phyloP scores from a whole-genome alignment of 1,139 yeast genomes.

The Suhomyces bribrorum region DNA sequence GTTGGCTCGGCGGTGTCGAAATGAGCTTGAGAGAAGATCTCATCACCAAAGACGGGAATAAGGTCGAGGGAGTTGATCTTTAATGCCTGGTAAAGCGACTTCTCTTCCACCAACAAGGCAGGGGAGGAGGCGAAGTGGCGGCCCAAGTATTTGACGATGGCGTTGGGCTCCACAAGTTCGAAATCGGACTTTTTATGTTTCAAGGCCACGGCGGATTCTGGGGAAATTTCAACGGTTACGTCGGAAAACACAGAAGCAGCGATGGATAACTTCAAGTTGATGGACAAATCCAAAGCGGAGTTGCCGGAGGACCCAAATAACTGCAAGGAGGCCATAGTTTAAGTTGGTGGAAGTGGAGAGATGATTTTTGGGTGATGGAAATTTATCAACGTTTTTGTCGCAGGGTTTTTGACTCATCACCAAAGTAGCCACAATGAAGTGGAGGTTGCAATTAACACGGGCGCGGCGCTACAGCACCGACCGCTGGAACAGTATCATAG shows the following conservation, averaged over 20 bases:
- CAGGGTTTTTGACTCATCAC: conserved; percentile 2
- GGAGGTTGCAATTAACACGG: not conserved
- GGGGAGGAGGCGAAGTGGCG: conserved; percentile 41
- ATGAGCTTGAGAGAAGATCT: conserved; percentile 12
- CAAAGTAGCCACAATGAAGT: not conserved
- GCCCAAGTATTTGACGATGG: conserved; percentile 72
- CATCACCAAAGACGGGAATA: conserved; percentile 6
- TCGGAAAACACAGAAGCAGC: conserved; percentile 45
- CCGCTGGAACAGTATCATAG: not conserved
- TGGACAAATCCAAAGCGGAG: conserved; percentile 39
- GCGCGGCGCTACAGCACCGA: not conserved
- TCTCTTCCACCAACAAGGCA: conserved; percentile 33
- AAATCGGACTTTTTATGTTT: conserved; percentile 40
- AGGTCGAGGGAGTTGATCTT: conserved; percentile 8
- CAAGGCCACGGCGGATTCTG: conserved; percentile 40
- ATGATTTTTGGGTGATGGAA: not conserved
- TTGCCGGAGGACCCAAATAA: conserved; percentile 21
- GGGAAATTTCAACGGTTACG: conserved; percentile 29
- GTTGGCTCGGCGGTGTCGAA: conserved; percentile 20
- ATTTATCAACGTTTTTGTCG: not conserved
- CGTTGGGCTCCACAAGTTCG: conserved; percentile 72
- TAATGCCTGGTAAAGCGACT: conserved; percentile 18
- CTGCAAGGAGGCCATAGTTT: conserved; percentile 6
- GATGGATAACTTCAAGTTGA: conserved; percentile 61
- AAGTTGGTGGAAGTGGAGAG: not conserved